Percentiles rank a stretch among this genome's conserved stretches.
phyloP scores from a whole-genome alignment of 2,329 filamentous ascomycete genomes.

The Pezicula carpinea region DNA sequence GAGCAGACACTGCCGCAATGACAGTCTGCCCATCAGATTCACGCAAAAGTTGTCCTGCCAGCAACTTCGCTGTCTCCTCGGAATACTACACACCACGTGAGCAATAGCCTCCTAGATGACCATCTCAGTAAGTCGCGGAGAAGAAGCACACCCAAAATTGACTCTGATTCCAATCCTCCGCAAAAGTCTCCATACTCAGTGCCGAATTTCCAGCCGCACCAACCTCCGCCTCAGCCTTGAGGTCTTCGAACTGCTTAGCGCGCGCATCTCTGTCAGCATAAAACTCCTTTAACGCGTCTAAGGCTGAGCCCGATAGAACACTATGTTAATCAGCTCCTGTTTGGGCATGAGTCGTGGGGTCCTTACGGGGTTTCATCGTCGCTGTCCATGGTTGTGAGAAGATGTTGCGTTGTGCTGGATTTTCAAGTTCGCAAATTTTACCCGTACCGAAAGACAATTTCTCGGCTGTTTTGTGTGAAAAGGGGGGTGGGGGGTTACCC shows the following conservation, averaged over 20 bases:
- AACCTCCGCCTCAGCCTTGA: constrained; percentile 58
- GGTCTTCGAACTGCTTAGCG: constrained; percentile 61
- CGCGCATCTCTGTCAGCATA: constrained; percentile 66
- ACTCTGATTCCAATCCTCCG: constrained; percentile 77
- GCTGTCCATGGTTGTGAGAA: background rate
- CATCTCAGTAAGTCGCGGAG: background rate
- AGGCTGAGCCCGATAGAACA: constrained; percentile 59
- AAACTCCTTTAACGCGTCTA: constrained; percentile 69
- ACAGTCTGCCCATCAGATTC: constrained; percentile 50
- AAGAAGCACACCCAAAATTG: constrained; percentile 69
- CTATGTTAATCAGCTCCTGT: constrained; percentile 31
- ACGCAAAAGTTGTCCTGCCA: constrained; percentile 62
- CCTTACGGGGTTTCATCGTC: constrained; percentile 19
- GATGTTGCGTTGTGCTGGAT: background rate
- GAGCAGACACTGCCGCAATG: constrained; percentile 69
- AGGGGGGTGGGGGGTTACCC: no score
- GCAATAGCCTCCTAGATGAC: background rate
- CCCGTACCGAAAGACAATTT: background rate
- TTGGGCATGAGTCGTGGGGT: background rate
- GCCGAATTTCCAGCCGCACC: constrained; percentile 31
- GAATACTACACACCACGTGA: constrained; percentile 50
- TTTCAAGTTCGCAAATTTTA: background rate
- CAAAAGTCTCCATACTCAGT: constrained; percentile 65
- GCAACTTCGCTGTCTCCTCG: constrained; percentile 60
- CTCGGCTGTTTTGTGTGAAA: no score